phyloP scores from a whole-genome alignment of 2,329 filamentous ascomycete species.

The Leptographium radiaticola region DNA sequence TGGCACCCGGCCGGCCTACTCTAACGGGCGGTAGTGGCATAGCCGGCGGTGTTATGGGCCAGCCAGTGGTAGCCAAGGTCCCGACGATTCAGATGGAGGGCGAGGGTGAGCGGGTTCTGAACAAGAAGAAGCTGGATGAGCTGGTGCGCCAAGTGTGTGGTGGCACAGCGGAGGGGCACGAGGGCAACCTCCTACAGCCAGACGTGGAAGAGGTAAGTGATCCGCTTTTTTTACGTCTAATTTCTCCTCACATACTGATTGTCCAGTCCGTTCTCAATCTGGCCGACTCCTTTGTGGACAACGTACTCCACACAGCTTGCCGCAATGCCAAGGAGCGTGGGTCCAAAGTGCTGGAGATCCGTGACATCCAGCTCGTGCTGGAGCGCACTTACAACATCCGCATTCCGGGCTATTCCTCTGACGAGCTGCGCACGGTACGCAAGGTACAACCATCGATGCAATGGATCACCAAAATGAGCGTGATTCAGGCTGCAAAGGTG shows the following conservation, averaged over 20 bases:
- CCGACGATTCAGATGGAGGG: constrained; percentile 80
- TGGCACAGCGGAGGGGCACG: constrained; percentile 56
- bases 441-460: constrained; percentile 79
- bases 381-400: constrained; percentile 82
- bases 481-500: constrained; percentile 86
- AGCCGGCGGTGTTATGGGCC: constrained; percentile 70
- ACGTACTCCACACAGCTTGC: constrained; percentile 75
- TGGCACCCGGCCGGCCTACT: constrained; percentile 62
- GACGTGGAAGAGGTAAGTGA: constrained; percentile 83
- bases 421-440: constrained; percentile 86
- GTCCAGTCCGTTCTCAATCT: constrained; percentile 69
- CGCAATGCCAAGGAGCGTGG: constrained; percentile 86
- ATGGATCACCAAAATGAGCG: constrained; percentile 96
- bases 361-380: constrained; percentile 70
- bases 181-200: constrained; percentile 67
- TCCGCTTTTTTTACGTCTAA: constrained; percentile 1
- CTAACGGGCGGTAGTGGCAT: constrained; percentile 65
- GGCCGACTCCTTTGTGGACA: constrained; percentile 91
- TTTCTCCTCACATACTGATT: constrained; percentile 7
- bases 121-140: constrained; percentile 95
- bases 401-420: constrained; percentile 86
- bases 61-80: constrained; percentile 71
- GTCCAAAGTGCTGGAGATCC: constrained; percentile 79
- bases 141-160: constrained; percentile 89
- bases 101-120: constrained; percentile 85